Evolutionary conservation across 2,329 filamentous ascomycete species (phyloP), one percentile per base, ranked within the genome.

Genomic region (Passalora sequoiae): DNA sequence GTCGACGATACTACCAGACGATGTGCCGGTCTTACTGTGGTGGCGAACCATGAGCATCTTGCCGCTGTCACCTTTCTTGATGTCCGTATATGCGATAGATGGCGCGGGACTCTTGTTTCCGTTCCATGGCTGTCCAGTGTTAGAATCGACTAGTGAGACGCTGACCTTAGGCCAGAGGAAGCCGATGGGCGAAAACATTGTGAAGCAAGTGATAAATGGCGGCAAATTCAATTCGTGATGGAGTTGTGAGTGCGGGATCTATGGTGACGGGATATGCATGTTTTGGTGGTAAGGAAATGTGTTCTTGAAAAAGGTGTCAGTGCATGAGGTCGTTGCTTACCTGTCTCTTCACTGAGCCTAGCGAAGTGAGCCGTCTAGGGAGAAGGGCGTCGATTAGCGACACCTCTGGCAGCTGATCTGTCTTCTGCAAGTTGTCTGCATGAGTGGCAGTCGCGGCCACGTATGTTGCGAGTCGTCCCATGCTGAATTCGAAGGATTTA

Each of bases 381-480:
- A 62, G 46, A 7, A 63, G 47, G n/a, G 56, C 55, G 37, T 62
- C 60, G n/a, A 59, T 47, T 13, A 61, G 19, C 2, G 60, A 63
- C n/a, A 63, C 42, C 15, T 43, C 49, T 3, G 60, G 60, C 1
- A 61, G 47, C 10, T 46, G 43, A 16, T 50, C 37, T 1, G 19
- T 10, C n/a, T 49, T 39, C 4, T 54, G 58, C 7, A 62, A 45
- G 37, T 60, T 61, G 42, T 56, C 53, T 21, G 56, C 56, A 35
- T 54, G 46, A 7, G 55, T 53, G 7, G 45, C 53, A 12, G 40
- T 41, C 6, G 57, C 56, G 13, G 59, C 60, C 30, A 63, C 29
- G 30, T 49, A 43, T 12, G 59, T 63, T 12, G 57, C 49, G 19
- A 62, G 49, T 12, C 57, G 59, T 7, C 58, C 58, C 59, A 61